phyloP scores from a whole-genome alignment of 140 eudicot genomes.

The Senecio squalidus region DNA sequence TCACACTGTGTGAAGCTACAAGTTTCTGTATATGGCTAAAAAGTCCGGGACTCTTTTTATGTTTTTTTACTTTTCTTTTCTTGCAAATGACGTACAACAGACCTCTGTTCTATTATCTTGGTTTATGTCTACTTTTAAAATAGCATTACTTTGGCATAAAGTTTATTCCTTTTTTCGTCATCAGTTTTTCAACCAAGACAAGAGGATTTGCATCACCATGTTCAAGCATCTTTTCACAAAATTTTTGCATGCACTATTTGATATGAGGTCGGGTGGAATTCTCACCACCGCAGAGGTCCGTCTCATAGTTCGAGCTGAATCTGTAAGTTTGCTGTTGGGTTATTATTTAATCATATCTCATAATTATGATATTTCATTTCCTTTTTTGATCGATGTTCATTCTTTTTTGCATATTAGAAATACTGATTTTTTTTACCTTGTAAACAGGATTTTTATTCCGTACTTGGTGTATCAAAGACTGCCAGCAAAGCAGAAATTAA shows the following conservation, averaged over 20 bases:
- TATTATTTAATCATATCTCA: not conserved
- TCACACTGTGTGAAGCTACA: not conserved
- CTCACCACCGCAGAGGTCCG: constrained; percentile 48
- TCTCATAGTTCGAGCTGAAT: constrained; percentile 68
- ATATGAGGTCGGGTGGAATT: constrained; percentile 15
- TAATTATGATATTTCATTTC: not conserved
- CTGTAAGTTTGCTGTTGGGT: constrained; percentile 42
- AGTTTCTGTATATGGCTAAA: not conserved
- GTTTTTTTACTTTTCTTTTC: no score
- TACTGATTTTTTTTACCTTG: not conserved
- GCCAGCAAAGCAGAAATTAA: constrained; percentile 86
- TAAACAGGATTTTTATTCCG: constrained; percentile 74
- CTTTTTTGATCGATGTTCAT: not conserved
- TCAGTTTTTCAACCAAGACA: constrained; percentile 55
- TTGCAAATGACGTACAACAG: no score
- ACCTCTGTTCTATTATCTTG: no score
- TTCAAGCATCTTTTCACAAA: constrained; percentile 56
- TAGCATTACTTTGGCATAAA: not conserved
- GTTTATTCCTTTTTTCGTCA: constrained; percentile 4
- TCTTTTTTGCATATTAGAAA: constrained; percentile 1
- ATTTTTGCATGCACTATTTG: constrained; percentile 34
- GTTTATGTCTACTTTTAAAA: not conserved
- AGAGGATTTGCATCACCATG: constrained; percentile 43
- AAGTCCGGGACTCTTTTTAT: no score
- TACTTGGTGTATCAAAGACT: constrained; percentile 81